Base-by-base conservation (phyloP, 352 stramenopile genomes). In the Globisporangium polare region DNA sequence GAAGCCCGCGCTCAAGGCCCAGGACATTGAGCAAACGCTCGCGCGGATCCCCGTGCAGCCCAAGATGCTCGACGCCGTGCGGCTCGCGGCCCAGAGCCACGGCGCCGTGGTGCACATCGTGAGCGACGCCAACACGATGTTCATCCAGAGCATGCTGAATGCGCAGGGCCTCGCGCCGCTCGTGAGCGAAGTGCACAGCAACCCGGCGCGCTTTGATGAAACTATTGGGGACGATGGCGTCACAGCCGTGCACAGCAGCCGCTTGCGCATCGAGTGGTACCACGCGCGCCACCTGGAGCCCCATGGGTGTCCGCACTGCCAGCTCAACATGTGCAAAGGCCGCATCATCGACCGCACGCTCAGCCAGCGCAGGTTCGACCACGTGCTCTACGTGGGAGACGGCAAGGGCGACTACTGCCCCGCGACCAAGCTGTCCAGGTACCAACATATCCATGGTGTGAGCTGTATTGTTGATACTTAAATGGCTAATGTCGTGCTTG, bases 311-410 rank as follows among this genome's bases (percentile, higher is more conserved):
- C 18, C 43, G 0, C 60, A 62, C 20, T 90, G 81, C 53, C 73
- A 74, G 24, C 22, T 53, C 24, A 86, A 86, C 53, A 74, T 89
- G 75, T 90, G 81, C 77, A 90, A 88, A 68, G 81, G 80, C 1
- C 35, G 41, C 3, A 75, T 86, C n/a, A 9, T 89, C 27, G 57
- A 86, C 22, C 49, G 65, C 12, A 63, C 81, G 18, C 65, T 70
- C 37, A 54, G 68, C 15, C 53, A 74, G 10, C 54, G 70, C 41
- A 29, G 50, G 46, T 82, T 69, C 53, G 60, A 75, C 0, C 60
- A 67, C 31, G 73, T 90, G 20, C 31, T 90, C n/a, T 90, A 81
- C 53, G 67, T 90, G 10, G 77, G 80, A 46, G 74, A 77, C 39
- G 78, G 71, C 7, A 65, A 58, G n/a, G 73, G 60, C 7, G 77